Percentiles rank a stretch among this genome's conserved stretches.
Conservation (phyloP, 257 asterid genomes). For the Marsdenia floribunda region DNA sequence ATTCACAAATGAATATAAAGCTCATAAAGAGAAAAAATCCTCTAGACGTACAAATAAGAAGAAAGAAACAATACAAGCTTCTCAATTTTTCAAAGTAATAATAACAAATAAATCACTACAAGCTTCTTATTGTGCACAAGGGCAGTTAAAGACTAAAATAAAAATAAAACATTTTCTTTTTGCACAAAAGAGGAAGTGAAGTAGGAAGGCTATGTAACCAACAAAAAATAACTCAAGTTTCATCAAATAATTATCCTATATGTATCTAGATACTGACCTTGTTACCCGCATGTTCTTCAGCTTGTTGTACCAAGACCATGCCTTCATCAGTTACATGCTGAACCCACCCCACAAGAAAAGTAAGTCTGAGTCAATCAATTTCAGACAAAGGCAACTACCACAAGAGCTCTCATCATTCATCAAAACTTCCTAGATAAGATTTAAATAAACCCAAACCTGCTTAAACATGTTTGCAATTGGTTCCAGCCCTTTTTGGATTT, state of each 20-base stretch:
- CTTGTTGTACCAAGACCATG: constrained; percentile 44
- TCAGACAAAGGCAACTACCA: background rate
- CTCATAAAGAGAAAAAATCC: too few species aligned
- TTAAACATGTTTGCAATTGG: constrained; percentile 37
- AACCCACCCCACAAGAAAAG: background rate
- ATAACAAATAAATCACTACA: too few species aligned
- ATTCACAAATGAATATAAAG: too few species aligned
- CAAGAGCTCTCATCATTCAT: constrained; percentile 1
- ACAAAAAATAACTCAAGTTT: too few species aligned
- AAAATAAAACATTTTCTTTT: background rate
- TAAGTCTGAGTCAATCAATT: background rate
- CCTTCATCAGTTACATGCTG: constrained; percentile 56
- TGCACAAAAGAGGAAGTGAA: background rate
- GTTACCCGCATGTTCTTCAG: constrained; percentile 41
- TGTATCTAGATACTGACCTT: constrained; percentile 28
- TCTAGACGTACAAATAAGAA: too few species aligned
- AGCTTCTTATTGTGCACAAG: background rate
- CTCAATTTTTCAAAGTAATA: background rate
- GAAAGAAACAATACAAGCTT: too few species aligned
- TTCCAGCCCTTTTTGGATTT: constrained; percentile 35
- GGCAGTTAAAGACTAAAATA: background rate
- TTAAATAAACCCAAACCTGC: constrained; percentile 32
- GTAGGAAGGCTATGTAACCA: background rate
- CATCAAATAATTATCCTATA: background rate
- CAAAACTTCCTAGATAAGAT: background rate